Evolutionary conservation across 2,329 filamentous ascomycete species (phyloP), one percentile per base, ranked within the genome.

Genomic region (Alternaria longipes): DNA sequence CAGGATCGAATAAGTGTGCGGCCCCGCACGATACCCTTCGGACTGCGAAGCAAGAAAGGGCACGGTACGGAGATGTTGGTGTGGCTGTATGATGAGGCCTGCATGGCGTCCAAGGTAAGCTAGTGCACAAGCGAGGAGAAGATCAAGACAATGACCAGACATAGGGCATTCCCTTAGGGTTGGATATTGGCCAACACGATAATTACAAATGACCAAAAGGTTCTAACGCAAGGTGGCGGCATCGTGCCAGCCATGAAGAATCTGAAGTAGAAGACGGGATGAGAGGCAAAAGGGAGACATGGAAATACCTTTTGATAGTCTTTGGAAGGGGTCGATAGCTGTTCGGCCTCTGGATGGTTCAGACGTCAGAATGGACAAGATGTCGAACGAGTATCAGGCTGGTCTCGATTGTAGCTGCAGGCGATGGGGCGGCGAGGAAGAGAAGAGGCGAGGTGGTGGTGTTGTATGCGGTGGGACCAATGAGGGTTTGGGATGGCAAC

Each of bases 81-180:
- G 59, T 63, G 65, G 64, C 62, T 63, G 67, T 66, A 50, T 63
- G 58, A 69, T 62, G 60, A 51, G 62, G 66, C 68, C 75, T 76
- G 73, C 71, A 75, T 72, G 66, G 69, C 66, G 67, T 71, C 56
- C 54, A 71, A 65, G 66, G 73, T 76, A 70, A 74, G 74, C 73
- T 70, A 65, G 71, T 42, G 63, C 57, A 70, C 63, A 63, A 62
- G 66, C 63, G 67, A 67, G 63, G 62, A 65, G 62, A 36, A 50
- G 63, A 58, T 52, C 50, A 60, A 45, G 52, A 58, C 54, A 65
- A 73, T 57, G 62, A 63, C 56, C 58, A 60, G 49, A 53, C 44
- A 63, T 24, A 59, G 52, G 40, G 44, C 41, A 44, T 56, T 51
- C 36, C 41, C 28, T 38, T 24, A 60, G 50, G 54, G 36, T 46